Conservation (phyloP, 129 eudicot species). For the Centrapalus pauciflorus region DNA sequence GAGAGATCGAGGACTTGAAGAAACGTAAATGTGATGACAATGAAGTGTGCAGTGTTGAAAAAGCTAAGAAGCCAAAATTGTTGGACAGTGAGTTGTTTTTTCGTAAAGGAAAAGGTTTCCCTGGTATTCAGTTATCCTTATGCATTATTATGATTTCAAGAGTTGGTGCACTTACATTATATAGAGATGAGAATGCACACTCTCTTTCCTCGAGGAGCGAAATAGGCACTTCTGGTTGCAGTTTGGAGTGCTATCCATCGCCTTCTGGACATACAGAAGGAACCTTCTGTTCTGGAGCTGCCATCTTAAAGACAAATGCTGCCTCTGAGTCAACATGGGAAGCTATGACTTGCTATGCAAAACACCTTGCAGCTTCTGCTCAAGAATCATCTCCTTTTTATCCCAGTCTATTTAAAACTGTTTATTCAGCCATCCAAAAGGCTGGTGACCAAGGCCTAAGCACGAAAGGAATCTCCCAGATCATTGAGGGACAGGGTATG, state of each 20-base stretch:
- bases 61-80: slow-evolving; percentile 44
- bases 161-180: slow-evolving; percentile 30
- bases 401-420: slow-evolving; percentile 48
- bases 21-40: slow-evolving; percentile 52
- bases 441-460: slow-evolving; percentile 93
- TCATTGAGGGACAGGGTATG: slow-evolving; percentile 42
- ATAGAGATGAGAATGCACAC: slow-evolving; percentile 19
- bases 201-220: too few relatives aligned
- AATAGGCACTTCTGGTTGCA: slow-evolving; percentile 16
- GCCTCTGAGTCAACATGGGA: slow-evolving; percentile 63
- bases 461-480: slow-evolving; percentile 51
- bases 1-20: slow-evolving; percentile 72
- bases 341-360: slow-evolving; percentile 63
- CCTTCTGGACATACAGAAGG: slow-evolving; percentile 24
- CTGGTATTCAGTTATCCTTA: slow-evolving; percentile 61
- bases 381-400: slow-evolving; percentile 17
- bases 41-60: slow-evolving; percentile 35
- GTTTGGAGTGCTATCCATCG: slow-evolving; percentile 18
- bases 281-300: slow-evolving; percentile 18
- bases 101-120: slow-evolving; percentile 91
- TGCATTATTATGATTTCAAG: slow-evolving; percentile 44
- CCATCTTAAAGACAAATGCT: slow-evolving; percentile 16
- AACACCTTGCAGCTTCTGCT: slow-evolving; percentile 25
- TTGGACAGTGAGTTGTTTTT: slow-evolving; percentile 48
- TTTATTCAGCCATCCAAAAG: slow-evolving; percentile 65